Base-by-base conservation (phyloP, 306 rosid genomes). In the Malus fusca region DNA sequence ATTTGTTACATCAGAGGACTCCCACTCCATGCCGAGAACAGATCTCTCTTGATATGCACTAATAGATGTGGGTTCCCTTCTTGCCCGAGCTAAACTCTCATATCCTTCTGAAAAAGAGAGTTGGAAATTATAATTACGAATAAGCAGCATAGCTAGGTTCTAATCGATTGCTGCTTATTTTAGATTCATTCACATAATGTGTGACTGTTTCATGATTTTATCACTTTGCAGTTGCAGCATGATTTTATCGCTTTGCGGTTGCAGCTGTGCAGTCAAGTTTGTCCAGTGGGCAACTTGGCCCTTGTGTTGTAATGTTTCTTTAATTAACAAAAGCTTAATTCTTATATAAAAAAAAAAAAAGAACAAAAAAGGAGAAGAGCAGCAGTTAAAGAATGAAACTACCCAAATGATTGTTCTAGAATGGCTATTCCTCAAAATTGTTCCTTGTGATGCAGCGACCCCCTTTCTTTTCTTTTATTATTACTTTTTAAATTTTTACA, bases 41-140 rank as follows among this genome's bases (percentile, higher is more conserved):
- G 84, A 77, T 79, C 68, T 72, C 63, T 83, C 87, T 68, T 76
- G 88, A 42, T 69, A 80, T 22, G 84, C 78, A 76, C 78, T 66
- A 61, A 65, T 64, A 69, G 90, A 80, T 56, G 82, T 78, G 77
- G 88, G 91, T 71, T 78, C 86, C 84, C 80, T 88, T 76, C 58
- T 52, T 52, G 83, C 92, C 71, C 66, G 82, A 21, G 85, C 91
- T 67, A 92, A 71, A 63, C 61, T 88, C 81, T 90, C 96, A 81
- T 92, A 92, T 87, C 94, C 96, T 84, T 90, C 98, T 92, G 91
- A 82, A 86, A 85, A 72, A 71, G n/a, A 52, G 3, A 6, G 58
- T 15, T 52, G n/a, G n/a, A 52, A 52, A 42, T 42, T 42, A 52
- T 8, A 52, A 18, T 18, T 52, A 52, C 9, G 9, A 15, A 52